Conservation (phyloP, 768 basidiomycete genomes). For the Amanita thiersii region DNA sequence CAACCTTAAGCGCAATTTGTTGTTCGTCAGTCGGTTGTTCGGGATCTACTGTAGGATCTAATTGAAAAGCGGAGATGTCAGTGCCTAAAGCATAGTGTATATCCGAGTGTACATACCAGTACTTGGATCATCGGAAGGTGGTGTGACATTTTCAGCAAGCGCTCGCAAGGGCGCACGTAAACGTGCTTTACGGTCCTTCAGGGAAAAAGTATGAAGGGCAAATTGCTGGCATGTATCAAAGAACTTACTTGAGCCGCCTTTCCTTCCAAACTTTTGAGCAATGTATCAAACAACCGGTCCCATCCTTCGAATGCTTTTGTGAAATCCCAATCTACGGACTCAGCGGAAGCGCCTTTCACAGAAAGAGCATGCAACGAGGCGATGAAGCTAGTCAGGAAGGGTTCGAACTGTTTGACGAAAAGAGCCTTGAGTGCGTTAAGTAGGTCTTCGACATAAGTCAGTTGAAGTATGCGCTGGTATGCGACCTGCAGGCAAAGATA, state of each 20-base stretch:
- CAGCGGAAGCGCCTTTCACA: constrained; percentile 32
- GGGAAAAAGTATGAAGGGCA: not conserved
- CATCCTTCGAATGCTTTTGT: constrained; percentile 65
- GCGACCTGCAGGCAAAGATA: constrained; percentile 54
- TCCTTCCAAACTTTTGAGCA: constrained; percentile 67
- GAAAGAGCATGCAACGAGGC: constrained; percentile 66
- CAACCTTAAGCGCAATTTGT: constrained; percentile 87
- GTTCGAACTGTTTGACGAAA: constrained; percentile 83
- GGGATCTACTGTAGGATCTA: constrained; percentile 24
- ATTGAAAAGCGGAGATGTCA: constrained; percentile 25
- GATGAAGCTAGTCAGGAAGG: constrained; percentile 76
- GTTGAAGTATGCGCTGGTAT: constrained; percentile 91
- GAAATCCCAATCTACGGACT: constrained; percentile 57
- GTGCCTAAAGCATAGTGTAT: no score
- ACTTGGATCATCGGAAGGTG: constrained; percentile 54
- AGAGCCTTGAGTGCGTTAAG: constrained; percentile 71
- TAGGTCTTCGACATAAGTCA: constrained; percentile 90
- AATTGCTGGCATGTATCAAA: constrained; percentile 4
- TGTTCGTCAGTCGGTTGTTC: constrained; percentile 68
- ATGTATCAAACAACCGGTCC: constrained; percentile 73
- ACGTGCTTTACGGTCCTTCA: constrained; percentile 68
- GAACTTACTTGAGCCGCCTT: constrained; percentile 57
- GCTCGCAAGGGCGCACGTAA: constrained; percentile 34
- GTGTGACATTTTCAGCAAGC: constrained; percentile 31
- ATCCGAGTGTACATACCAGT: constrained; percentile 33